Base-by-base conservation (phyloP, 2,329 filamentous ascomycete species). In the Aspergillus tubingensis region DNA sequence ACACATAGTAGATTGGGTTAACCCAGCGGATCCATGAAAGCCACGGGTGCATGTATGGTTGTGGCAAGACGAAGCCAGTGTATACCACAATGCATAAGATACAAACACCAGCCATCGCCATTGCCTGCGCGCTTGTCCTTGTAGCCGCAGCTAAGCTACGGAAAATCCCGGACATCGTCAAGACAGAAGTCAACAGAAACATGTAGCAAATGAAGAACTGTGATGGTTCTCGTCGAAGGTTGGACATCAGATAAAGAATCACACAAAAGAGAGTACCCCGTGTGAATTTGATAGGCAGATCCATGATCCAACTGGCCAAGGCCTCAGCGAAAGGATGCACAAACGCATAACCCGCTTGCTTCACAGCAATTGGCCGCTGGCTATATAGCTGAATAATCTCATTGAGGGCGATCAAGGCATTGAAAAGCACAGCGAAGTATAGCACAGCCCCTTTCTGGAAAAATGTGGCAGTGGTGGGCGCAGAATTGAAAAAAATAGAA, bases 401-500 rank as follows among this genome's bases (percentile, higher is more conserved):
- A 6, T 61, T 58, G n/a, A 61, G 88, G 87, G 70, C 86, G 88
- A 63, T 87, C 82, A 69, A 93, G 92, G 90, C 91, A 74, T 93
- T 95, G 81, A 93, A 87, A 58, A 96, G 81, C 70, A 92, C 86
- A 63, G 90, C 89, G 71, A 95, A 93, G 83, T 95, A 96, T 53
- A 96, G 95, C 7, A 63, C 50, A 7, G 61, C 63, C 27, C 61
- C 58, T 27, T 60, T 60, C 23, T 60, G 56, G 38, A 59, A 65
- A 43, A 65, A 65, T 15, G 58, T 56, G 13, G n/a, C 55, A 10
- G 58, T 61, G 5, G 52, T 58, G 3, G 39, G 36, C 7, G 58
- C 39, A 30, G 62, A 55, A 13, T 63, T 55, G 50, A 54, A 65
- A n/a, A 65, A 65, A 3, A 65, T 59, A 2, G 61, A 63, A 3